Evolutionary conservation across 2,329 filamentous ascomycete species (phyloP), one percentile per base, ranked within the genome.

Genomic region (Tolypocladium tropicale): DNA sequence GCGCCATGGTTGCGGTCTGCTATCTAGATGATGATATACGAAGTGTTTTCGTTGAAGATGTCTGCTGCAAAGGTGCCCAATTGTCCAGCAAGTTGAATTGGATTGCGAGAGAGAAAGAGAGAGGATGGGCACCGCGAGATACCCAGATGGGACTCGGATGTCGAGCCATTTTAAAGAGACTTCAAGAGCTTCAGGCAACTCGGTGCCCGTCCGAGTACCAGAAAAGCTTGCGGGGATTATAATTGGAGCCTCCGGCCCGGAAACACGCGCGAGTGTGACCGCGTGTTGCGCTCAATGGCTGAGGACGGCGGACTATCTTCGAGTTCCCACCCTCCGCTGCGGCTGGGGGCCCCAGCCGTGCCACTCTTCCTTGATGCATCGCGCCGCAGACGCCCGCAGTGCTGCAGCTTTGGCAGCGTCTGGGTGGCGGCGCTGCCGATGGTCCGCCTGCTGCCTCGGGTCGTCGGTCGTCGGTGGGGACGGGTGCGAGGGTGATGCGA

Each of bases 281-380:
- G 51, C 51, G 51, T 53, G 51, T 16, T 25, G 51, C 51, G 51
- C 51, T 53, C 51, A 53, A 53, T 41, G 51, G 51, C 51, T 39
- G 51, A 9, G 23, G 21, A 23, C 14, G 32, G 51, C 51, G 14
- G 36, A 18, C 51, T 37, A 39, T 39, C 30, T 52, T 11, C 51
- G 39, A 16, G 34, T 52, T 23, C n/a, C 50, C 50, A 52, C 50
- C 28, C 28, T 28, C 16, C 18, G 41, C 23, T 28, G 41, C 41
- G 14, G 41, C 16, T 14, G 23, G 23, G 41, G 41, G 11, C 16
- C n/a, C 43, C 43, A 48, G 43, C 25, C 43, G 43, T 48, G 18
- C 43, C 43, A n/a, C 43, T 30, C 3, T 30, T 30, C 43, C 43
- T 25, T 30, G 43, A 48, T 48, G 43, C 25, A 48, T 30, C 25